Evolutionary conservation across 2,329 filamentous ascomycete genomes (phyloP), one percentile per base, ranked within the genome.

Genomic region (Cladorrhinum sp.): DNA sequence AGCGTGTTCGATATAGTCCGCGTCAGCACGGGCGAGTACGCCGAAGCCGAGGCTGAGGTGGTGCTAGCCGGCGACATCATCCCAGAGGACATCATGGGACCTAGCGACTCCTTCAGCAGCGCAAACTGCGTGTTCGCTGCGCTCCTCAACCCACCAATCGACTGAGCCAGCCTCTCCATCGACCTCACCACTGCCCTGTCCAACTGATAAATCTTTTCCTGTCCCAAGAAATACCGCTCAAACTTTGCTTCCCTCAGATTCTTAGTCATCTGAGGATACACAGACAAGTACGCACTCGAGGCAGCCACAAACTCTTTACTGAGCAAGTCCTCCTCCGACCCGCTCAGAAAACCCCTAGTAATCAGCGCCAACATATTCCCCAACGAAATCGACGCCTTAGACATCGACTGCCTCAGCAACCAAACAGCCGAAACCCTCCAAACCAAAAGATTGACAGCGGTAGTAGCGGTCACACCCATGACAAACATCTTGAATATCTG

Each of bases 61-160:
- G 41, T 45, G 10, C 41, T 20, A 52, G 64, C 66, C 2, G 75
- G 71, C 7, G 75, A 77, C 18, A 71, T 61, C 32, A 70, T 66
- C 7, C 68, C 69, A 1, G 71, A 68, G 1, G 71, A 45, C 41
- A 18, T 22, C 9, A 70, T 67, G 13, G 70, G 64, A 3, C 71
- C 72, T 10, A 75, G 73, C 2, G 76, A 79, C 71, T 95, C 90
- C 62, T 87, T 87, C 32, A 96, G 79, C 29, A 98, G 81, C 16
- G 89, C 85, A 70, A 98, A 96, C 70, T 99, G 93, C 22, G 92
- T 93, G 61, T 89, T 85, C 24, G 95, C 91, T 32, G 95, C 92
- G 78, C 92, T 96, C 65, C 92, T 85, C 69, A 99, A 78, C 7
- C 93, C 95, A 72, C 93, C 93, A 65, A 97, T 88, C 65, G 92